These are phyloP conservation scores for Sechiopsis laciniata DNA, from an alignment of 306 rosid species.

Conservation along the genomic window DNA sequence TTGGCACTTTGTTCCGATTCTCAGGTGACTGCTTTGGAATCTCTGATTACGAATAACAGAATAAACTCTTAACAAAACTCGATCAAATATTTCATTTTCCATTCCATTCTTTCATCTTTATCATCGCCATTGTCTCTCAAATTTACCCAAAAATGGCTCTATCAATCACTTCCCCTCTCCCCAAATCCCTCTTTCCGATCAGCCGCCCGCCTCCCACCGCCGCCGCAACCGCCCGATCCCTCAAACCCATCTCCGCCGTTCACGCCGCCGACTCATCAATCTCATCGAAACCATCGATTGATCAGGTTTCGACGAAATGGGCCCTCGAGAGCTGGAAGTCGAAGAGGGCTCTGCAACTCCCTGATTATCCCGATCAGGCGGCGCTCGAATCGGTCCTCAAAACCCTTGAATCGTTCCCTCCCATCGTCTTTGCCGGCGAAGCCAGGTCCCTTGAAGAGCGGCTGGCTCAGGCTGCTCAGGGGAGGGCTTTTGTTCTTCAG, in stretches of 20 bases:
- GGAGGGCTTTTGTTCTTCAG: constrained; percentile 38
- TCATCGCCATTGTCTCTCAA: background rate
- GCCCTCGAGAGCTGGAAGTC: constrained; percentile 34
- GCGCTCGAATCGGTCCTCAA: constrained; percentile 29
- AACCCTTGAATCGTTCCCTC: constrained; percentile 38
- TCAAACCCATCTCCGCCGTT: constrained; percentile 28
- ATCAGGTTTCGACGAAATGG: constrained; percentile 25
- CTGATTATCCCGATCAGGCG: constrained; percentile 32
- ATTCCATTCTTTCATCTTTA: background rate
- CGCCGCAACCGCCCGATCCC: background rate
- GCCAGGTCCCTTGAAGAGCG: constrained; percentile 37
- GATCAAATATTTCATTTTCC: background rate
- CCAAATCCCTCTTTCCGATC: constrained; percentile 19
- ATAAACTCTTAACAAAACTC: background rate
- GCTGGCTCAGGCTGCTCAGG: constrained; percentile 35
- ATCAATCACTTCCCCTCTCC: constrained; percentile 13
- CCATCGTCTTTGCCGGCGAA: constrained; percentile 42
- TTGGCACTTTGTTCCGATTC: background rate
- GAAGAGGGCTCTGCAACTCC: constrained; percentile 34
- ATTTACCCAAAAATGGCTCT: constrained; percentile 21
- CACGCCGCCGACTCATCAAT: constrained; percentile 32
- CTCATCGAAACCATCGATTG: constrained; percentile 20
- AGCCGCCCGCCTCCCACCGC: background rate
- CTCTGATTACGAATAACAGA: background rate
- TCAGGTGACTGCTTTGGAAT: background rate